A percentile compares a stretch with the other conserved stretches of the same genome.
These are phyloP conservation scores for Didymella arachidicola DNA, from an alignment of 2,329 filamentous ascomycete species.

Conservation along the genomic window DNA sequence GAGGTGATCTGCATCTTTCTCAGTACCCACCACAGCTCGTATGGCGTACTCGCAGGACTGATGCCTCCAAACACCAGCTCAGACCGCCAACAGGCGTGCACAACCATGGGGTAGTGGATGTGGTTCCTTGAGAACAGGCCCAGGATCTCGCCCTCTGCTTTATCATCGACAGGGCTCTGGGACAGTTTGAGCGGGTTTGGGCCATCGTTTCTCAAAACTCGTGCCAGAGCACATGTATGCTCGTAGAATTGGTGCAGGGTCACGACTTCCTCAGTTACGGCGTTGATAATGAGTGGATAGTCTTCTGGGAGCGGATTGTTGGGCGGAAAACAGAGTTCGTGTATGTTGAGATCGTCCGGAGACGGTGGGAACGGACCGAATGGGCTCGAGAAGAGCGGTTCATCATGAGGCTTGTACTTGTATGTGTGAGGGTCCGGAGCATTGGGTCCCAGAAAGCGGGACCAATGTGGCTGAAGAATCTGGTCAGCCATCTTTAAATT, in stretches of 20 bases:
- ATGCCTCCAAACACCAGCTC: slow-evolving; percentile 44
- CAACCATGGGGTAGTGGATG: slow-evolving; percentile 43
- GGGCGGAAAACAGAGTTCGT: slow-evolving; percentile 42
- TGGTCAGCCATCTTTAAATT: slow-evolving; percentile 28
- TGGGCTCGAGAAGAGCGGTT: slow-evolving; percentile 35
- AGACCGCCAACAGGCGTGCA: slow-evolving; percentile 42
- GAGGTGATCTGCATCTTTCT: slow-evolving; percentile 44
- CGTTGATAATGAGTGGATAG: slow-evolving; percentile 43
- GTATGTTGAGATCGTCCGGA: slow-evolving; percentile 41
- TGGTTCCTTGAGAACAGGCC: slow-evolving; percentile 41
- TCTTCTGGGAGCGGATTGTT: slow-evolving; percentile 36
- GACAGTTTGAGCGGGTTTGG: slow-evolving; percentile 35
- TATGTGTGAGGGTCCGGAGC: slow-evolving; percentile 34
- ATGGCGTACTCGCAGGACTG: slow-evolving; percentile 42
- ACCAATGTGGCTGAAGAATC: slow-evolving; percentile 39
- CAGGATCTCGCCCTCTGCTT: slow-evolving; percentile 41
- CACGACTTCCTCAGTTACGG: slow-evolving; percentile 33
- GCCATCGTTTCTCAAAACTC: slow-evolving; percentile 38
- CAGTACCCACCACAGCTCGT: slow-evolving; percentile 45
- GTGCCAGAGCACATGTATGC: slow-evolving; percentile 36
- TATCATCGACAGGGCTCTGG: slow-evolving; percentile 34
- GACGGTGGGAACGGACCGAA: slow-evolving; percentile 40
- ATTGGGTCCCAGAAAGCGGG: slow-evolving; percentile 34
- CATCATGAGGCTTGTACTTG: slow-evolving; percentile 30
- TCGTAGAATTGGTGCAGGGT: slow-evolving; percentile 42